Evolutionary conservation across 2,329 filamentous ascomycete species (phyloP), one percentile per base, ranked within the genome.

Genomic region (Colletotrichum sp.): DNA sequence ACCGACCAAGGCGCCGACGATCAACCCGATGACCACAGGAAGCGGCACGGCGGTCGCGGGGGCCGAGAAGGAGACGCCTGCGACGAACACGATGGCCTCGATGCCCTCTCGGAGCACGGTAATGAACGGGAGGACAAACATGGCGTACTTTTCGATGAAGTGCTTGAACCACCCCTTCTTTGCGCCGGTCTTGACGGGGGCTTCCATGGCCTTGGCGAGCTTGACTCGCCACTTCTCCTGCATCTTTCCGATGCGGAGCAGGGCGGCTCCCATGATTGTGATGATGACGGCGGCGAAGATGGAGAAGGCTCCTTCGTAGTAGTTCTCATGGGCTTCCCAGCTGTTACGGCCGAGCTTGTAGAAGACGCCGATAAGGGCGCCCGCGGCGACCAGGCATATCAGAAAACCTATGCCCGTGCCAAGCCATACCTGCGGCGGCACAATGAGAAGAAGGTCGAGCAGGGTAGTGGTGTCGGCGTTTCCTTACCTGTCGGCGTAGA

Each of bases 221-320:
- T 97, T 97, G 80, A 93, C 87, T n/a, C 92, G 91, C 96, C 95
- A 98, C 85, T 97, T 97, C 77, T 94, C 93, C 83, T 96, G 94
- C 83, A 97, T 90, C 84, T 96, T 97, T 77, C 92, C 94, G 71
- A 98, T 90, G 30, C 95, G 93, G 9, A 98, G 91, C 34, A 98
- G 90, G 6, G 94, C 95, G 36, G 92, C 93, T 32, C 95, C 95
- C 87, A 98, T 93, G 77, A 95, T 79, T 43, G 94, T 94, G 85
- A 98, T 97, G 85, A 98, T 95, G 78, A 97, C 79, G 21, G 92
- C 89, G 4, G 95, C 95, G 67, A 97, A 83, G 55, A 98, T 87
- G 21, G 90, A 91, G 80, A 98, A 97, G 64, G 93, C 90, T 71
- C 94, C 95, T 82, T 98, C 95, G 89, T 95, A 98, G 78, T 95